These are phyloP conservation scores for Aspergillus ellipticus DNA, from an alignment of 495 filamentous ascomycete species.

Conservation along the genomic window DNA sequence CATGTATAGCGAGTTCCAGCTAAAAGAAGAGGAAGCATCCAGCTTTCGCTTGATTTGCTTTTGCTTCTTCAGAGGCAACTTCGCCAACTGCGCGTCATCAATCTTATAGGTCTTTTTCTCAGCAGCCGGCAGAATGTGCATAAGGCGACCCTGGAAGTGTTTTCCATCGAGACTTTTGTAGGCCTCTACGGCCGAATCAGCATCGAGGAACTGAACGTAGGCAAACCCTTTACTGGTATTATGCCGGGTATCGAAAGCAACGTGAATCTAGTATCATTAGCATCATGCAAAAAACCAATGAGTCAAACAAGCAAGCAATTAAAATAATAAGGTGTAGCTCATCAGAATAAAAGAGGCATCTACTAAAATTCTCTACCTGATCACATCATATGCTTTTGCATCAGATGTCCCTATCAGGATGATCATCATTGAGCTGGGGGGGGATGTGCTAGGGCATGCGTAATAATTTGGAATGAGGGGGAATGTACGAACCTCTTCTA, in stretches of 20 bases:
- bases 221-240: conserved; percentile 81
- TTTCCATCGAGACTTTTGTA: conserved; percentile 71
- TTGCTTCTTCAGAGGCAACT: conserved; percentile 91
- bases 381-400: conserved; percentile 67
- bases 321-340: conserved; percentile 21
- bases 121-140: conserved; percentile 81
- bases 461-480: conserved; percentile 7
- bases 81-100: conserved; percentile 82
- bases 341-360: conserved; percentile 67
- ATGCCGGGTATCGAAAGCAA: conserved; percentile 63
- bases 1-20: conserved; percentile 98
- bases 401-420: conserved; percentile 99
- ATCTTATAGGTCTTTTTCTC: conserved; percentile 76
- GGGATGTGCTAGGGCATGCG: neutral
- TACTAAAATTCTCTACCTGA: conserved; percentile 70
- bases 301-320: conserved; percentile 43
- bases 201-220: conserved; percentile 70
- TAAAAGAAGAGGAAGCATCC: conserved; percentile 74
- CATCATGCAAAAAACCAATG: conserved; percentile 21
- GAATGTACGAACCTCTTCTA: conserved; percentile 77
- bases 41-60: conserved; percentile 79
- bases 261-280: conserved; percentile 67
- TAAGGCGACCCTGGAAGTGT: conserved; percentile 83
- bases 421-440: conserved; percentile 68
- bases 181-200: conserved; percentile 70